phyloP scores from a whole-genome alignment of 1,284 basidiomycete species.

The Trametes hirsuta region DNA sequence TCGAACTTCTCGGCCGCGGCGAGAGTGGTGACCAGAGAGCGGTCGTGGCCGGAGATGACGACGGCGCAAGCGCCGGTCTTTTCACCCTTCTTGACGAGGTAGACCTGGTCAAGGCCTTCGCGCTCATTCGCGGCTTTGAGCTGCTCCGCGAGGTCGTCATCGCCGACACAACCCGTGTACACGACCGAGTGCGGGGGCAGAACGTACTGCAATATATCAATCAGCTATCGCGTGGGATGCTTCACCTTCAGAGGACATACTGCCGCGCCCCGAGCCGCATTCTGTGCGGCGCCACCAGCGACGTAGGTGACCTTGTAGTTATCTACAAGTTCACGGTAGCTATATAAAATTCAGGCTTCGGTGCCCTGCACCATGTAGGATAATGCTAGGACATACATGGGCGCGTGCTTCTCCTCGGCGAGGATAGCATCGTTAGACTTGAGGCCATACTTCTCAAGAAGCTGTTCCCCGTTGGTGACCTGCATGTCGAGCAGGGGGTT shows the following conservation, averaged over 20 bases:
- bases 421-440: constrained; percentile 98
- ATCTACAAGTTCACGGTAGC: constrained; percentile 88
- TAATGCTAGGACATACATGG: constrained; percentile 60
- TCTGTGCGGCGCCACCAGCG: constrained; percentile 97
- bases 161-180: constrained; percentile 94
- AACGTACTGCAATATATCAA: constrained; percentile 67
- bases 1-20: constrained; percentile 92
- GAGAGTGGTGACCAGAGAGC: constrained; percentile 91
- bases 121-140: constrained; percentile 92
- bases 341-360: constrained; percentile 34
- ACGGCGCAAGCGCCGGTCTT: constrained; percentile 98
- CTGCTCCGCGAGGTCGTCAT: constrained; percentile 90
- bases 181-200: constrained; percentile 91
- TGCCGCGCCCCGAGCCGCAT: constrained; percentile 94
- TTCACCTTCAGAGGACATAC: constrained; percentile 53
- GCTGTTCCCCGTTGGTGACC: constrained; percentile 79
- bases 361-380: background rate
- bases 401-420: constrained; percentile 86
- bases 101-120: constrained; percentile 89
- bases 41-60: constrained; percentile 91
- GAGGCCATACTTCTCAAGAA: constrained; percentile 91
- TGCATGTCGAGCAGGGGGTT: constrained; percentile 93
- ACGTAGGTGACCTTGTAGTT: constrained; percentile 87
- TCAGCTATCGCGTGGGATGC: background rate
- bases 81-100: constrained; percentile 85